These are phyloP conservation scores for Phyllosticta ampelicida DNA, from an alignment of 2,329 filamentous ascomycete genomes.

Conservation along the genomic window DNA sequence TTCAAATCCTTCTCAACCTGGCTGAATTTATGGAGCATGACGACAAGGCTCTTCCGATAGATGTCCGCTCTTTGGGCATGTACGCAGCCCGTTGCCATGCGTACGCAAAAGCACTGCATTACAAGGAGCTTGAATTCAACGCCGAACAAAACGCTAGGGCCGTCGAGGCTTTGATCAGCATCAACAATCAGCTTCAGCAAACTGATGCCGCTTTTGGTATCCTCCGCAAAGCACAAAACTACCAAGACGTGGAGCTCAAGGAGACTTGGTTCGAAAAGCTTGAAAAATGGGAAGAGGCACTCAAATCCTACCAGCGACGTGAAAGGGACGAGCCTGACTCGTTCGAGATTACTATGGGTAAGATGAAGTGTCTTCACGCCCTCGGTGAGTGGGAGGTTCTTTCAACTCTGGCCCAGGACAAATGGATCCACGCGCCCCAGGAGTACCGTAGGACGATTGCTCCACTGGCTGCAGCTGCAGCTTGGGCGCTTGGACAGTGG, in stretches of 20 bases:
- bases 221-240: slow-evolving; percentile 86
- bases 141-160: slow-evolving; percentile 93
- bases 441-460: slow-evolving; percentile 88
- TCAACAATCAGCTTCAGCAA: slow-evolving; percentile 98
- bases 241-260: slow-evolving; percentile 89
- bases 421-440: slow-evolving; percentile 79
- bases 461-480: slow-evolving; percentile 84
- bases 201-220: slow-evolving; percentile 98
- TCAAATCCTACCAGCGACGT: slow-evolving; percentile 82
- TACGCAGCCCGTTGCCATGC: slow-evolving; percentile 96
- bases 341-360: slow-evolving; percentile 96
- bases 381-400: slow-evolving; percentile 95
- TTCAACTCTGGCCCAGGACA: slow-evolving; percentile 78
- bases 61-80: slow-evolving; percentile 86
- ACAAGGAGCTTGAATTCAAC: slow-evolving; percentile 97
- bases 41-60: slow-evolving; percentile 94
- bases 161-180: slow-evolving; percentile 94
- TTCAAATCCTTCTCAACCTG: slow-evolving; percentile 87
- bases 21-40: slow-evolving; percentile 99
- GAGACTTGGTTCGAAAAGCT: slow-evolving; percentile 99
- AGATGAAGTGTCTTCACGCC: slow-evolving; percentile 97
- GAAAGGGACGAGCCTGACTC: slow-evolving; percentile 61
- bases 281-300: slow-evolving; percentile 93
- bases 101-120: slow-evolving; percentile 95
- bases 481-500: slow-evolving; percentile 95